Base-by-base conservation (phyloP, 1,139 yeast genomes). In the Meyerozyma elateridarum region DNA sequence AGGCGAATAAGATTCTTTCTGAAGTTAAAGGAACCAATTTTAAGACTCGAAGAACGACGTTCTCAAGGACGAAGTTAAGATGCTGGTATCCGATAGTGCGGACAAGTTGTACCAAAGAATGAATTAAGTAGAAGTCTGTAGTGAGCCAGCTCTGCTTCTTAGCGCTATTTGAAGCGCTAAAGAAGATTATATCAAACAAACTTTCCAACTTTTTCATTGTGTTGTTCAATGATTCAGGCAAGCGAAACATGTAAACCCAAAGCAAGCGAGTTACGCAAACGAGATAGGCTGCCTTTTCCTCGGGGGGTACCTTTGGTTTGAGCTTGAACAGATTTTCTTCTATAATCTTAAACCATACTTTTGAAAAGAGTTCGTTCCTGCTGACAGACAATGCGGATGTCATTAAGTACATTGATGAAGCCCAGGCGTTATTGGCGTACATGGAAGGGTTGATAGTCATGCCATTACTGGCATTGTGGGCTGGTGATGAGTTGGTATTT, bases 191-290 rank as follows among this genome's bases (percentile, higher is more conserved):
- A 31, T 74, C 73, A 46, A 80, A 76, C 19, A 91, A 59, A 4
- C 59, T 54, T 38, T 68, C 64, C 44, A 61, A 49, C 41, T 56
- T 49, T 52, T 87, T 81, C 2, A 89, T 77, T 0, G 95, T 88
- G 38, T 84, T 82, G 51, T 89, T 89, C 44, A 89, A 63, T 0
- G 96, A 83, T 46, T 93, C 98, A 0, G 95, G 75, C 41, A 89
- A 77, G 38, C 98, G 69, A 53, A 82, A 85, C 20, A 89, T 61
- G 49, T 84, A 91, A 0, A 89, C 95, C 98, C 98, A 93, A 1
- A 84, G 56, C 21, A 93, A 61, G 36, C 96, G 63, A 0, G 95
- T 71, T 6, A 79, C 59, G 34, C 91, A 81, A 0, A 76, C 73
- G 9, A 85, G 70, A 32, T 78, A 71, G 1, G 76, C 73, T 1